Evolutionary conservation across 2,329 filamentous ascomycete genomes (phyloP), one percentile per base, ranked within the genome.

Genomic region (Pyrenochaeta sp.): DNA sequence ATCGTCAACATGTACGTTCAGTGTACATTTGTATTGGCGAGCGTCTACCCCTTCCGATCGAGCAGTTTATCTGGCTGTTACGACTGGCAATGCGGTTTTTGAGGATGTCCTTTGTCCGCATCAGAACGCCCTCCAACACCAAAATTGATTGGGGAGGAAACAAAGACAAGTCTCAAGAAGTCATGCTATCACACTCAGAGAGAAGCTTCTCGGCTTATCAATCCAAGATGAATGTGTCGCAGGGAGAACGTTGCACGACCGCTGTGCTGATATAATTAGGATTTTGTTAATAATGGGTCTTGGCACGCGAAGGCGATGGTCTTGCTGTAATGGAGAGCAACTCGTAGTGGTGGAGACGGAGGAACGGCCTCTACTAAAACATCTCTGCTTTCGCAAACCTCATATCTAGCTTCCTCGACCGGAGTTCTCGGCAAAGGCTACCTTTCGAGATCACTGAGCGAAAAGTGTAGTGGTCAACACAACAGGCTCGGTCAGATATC

Each of bases 91-190:
- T 86, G 87, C 91, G 92, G 87, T 88, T 96, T 97, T 97, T 96
- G 85, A 84, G 85, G 92, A 96, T 89, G 92, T 93, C 80, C 87
- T 97, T 97, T 96, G 91, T 90, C 86, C 91, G 91, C 85, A 88
- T 84, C 83, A 73, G 32, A 56, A 56, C 79, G 88, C 90, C 90
- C 88, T 89, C 86, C 86, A 52, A 71, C 78, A 76, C 74, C 34
- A 71, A 74, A 66, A 62, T 58, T 69, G 56, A 75, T 72, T 72
- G 87, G 87, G 88, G 90, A 89, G 91, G 90, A 93, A 90, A 83
- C 90, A 96, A 97, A 97, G 93, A 95, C 91, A 82, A 88, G 90
- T 96, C 92, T 89, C 84, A 78, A 90, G 91, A 88, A 91, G 89
- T 87, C 89, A 86, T 91, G 92, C 90, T 85, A 72, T 82, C 76